Conservation (phyloP, 2,329 filamentous ascomycete genomes). For the Pestalotiopsis sp. region DNA sequence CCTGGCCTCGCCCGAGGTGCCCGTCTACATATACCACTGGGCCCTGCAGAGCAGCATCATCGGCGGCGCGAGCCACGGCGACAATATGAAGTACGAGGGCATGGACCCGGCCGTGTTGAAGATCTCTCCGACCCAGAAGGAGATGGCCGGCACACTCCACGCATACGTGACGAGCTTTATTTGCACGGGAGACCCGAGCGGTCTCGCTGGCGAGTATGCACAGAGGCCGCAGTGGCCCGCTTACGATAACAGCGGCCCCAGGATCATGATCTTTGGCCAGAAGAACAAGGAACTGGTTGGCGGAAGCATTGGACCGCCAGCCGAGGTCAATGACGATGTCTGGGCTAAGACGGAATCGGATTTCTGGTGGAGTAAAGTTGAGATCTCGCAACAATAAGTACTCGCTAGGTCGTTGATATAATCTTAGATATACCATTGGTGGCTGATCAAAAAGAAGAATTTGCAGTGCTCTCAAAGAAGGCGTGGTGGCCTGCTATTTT, state of each 20-base stretch:
- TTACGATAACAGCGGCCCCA: slow-evolving; percentile 9
- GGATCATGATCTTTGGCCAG: slow-evolving; percentile 45
- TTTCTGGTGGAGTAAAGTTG: slow-evolving; percentile 50
- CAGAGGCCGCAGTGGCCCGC: slow-evolving; percentile 15
- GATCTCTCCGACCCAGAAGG: slow-evolving; percentile 41
- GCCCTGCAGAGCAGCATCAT: slow-evolving; percentile 46
- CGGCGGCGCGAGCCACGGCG: slow-evolving; percentile 48
- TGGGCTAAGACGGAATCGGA: slow-evolving; percentile 45
- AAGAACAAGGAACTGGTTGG: slow-evolving; percentile 51
- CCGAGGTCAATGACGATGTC: slow-evolving; percentile 39
- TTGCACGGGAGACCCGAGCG: slow-evolving; percentile 46
- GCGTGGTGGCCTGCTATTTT: background rate
- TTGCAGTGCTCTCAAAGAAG: too few relatives aligned
- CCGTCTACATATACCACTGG: slow-evolving; percentile 58
- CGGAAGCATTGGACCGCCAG: slow-evolving; percentile 36
- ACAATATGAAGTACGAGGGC: slow-evolving; percentile 51
- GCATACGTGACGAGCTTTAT: slow-evolving; percentile 54
- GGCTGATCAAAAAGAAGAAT: too few relatives aligned
- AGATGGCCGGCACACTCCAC: slow-evolving; percentile 44
- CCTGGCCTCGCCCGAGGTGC: slow-evolving; percentile 38
- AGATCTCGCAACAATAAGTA: slow-evolving; percentile 35
- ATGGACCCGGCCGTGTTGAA: slow-evolving; percentile 36
- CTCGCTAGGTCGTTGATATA: background rate
- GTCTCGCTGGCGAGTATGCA: slow-evolving; percentile 26
- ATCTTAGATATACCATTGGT: background rate